These are phyloP conservation scores for Cymbopogon flexuosus DNA, from an alignment of 202 grass and related monocot species.

Conservation along the genomic window DNA sequence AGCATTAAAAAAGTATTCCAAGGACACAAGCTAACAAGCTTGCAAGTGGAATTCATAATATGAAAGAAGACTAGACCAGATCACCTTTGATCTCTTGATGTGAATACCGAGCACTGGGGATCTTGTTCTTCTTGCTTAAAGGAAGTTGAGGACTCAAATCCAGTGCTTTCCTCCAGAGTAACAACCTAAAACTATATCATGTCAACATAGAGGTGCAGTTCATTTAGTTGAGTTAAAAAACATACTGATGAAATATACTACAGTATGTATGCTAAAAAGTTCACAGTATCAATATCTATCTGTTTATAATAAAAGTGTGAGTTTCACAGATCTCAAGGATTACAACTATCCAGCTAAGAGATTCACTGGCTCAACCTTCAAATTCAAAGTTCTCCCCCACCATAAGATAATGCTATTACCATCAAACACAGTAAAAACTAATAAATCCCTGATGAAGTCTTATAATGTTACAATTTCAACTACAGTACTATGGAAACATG, in stretches of 20 bases:
- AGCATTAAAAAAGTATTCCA: neutral
- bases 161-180: constrained; percentile 30
- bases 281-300: neutral
- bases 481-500: neutral
- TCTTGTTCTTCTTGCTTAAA: constrained; percentile 43
- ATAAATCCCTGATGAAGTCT: neutral
- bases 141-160: constrained; percentile 30
- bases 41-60: neutral
- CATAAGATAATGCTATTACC: neutral
- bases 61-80: constrained; percentile 5
- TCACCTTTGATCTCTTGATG: constrained; percentile 41
- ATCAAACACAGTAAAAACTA: neutral
- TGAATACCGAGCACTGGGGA: constrained; percentile 28
- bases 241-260: neutral
- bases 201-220: constrained; percentile 32
- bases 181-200: constrained; percentile 44
- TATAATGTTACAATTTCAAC: neutral
- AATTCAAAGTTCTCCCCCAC: neutral
- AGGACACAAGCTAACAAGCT: neutral
- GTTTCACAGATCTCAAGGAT: neutral
- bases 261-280: constrained; percentile 7
- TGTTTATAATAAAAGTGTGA: neutral
- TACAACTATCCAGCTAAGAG: neutral
- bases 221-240: constrained; percentile 16
- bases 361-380: neutral